Evolutionary conservation across 768 basidiomycete species (phyloP), one percentile per base, ranked within the genome.

Genomic region (Myochromella boudieri): DNA sequence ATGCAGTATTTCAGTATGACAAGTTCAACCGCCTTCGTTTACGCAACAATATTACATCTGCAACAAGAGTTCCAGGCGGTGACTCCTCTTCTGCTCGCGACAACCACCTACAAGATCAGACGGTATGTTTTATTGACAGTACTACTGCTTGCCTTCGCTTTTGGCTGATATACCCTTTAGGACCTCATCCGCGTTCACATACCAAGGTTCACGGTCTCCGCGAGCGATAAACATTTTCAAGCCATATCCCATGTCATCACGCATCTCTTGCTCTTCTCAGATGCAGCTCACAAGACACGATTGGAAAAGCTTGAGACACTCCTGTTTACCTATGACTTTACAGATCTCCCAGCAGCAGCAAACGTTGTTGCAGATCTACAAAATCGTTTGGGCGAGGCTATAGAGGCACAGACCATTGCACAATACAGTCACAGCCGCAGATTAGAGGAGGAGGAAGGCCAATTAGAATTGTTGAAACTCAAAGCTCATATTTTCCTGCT

Each of bases 1-100:
- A 90, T 47, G 89, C 88, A 0, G 82, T 77, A 3, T 81, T 95
- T 51, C 87, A 84, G 37, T 92, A 94, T 61, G 95, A 97, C 74
- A 93, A 91, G 62, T 95, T 95, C 72, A 98, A 98, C 66, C 85
- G 87, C 32, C 76, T 97, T 7, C 84, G 95, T 27, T 69, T 94
- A 42, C 84, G 85, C 34, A 91, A 84, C 54, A 82, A 80, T 51
- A 67, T 85, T 24, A 82, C 84, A 25, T 78, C 81, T 9, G 61
- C 67, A n/a, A 63, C 60, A 24, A 69, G 68, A 43, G 52, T 62
- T 9, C 62, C 69, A 12, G 55, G 63, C 7, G 74, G 80, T n/a
- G 67, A 69, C 47, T 57, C 62, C 15, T 57, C 61, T 21, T 53
- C 63, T 11, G 58, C 62, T 6, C 48, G 44, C 42, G 64, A 61